Evolutionary conservation across 1,139 yeast species (phyloP).

Genomic region (Scheffersomyces quercinus): DNA sequence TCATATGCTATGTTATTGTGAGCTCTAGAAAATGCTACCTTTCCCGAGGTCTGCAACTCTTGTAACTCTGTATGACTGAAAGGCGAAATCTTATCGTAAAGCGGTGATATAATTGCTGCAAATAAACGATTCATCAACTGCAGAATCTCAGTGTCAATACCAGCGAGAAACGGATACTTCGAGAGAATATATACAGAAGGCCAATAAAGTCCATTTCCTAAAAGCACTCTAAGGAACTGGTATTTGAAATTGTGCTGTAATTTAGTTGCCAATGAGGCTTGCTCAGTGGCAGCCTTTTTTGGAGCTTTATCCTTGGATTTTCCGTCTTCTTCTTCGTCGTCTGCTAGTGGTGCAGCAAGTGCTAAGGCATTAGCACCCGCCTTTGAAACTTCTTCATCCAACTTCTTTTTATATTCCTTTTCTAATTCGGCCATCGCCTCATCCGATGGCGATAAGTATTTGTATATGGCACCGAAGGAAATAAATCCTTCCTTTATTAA

Average conservation of each 20-base stretch:
- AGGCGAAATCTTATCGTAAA: slow-evolving; percentile 30
- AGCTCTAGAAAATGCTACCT: slow-evolving; percentile 30
- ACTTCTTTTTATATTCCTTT: slow-evolving; percentile 44
- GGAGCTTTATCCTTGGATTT: slow-evolving; percentile 3
- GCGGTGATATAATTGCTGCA: slow-evolving; percentile 51
- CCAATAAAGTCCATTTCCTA: slow-evolving; percentile 64
- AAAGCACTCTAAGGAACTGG: slow-evolving; percentile 51
- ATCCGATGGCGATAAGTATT: slow-evolving; percentile 52
- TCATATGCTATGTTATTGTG: slow-evolving; percentile 34
- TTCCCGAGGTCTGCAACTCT: slow-evolving; percentile 22
- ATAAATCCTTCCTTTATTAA: slow-evolving; percentile 71
- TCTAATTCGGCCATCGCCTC: slow-evolving; percentile 45
- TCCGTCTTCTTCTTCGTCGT: slow-evolving; percentile 55
- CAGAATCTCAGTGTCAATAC: slow-evolving; percentile 54
- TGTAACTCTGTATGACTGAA: slow-evolving; percentile 20
- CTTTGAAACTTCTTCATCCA: slow-evolving; percentile 62
- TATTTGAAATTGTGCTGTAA: slow-evolving; percentile 26
- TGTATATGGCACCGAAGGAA: slow-evolving; percentile 62
- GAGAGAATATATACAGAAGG: slow-evolving; percentile 64
- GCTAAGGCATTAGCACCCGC: slow-evolving; percentile 83
- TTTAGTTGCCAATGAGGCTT: slow-evolving; percentile 15
- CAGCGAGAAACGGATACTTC: slow-evolving; percentile 63
- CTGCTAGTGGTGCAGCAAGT: slow-evolving; percentile 78
- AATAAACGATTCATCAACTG: slow-evolving; percentile 53
- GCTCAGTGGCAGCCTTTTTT: slow-evolving; percentile 5